phyloP scores from a whole-genome alignment of 1,284 basidiomycete genomes.

The Butyriboletus appendiculatus region DNA sequence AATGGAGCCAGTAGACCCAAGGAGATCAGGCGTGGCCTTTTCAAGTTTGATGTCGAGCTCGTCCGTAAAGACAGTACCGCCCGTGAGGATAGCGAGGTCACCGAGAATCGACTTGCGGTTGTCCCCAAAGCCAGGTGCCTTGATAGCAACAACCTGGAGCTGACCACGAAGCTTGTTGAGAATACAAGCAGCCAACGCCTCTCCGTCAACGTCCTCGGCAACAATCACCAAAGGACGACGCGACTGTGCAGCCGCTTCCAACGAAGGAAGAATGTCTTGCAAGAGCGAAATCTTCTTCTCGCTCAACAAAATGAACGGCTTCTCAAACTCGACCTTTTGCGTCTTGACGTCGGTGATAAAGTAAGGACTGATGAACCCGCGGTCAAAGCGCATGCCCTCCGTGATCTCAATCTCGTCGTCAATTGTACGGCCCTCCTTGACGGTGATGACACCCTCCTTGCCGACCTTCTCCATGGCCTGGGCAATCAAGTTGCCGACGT shows the following conservation, averaged over 20 bases:
- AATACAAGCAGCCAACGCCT: constrained; percentile 96
- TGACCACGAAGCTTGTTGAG: constrained; percentile 99
- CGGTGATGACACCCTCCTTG: constrained; percentile 99
- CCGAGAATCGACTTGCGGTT: constrained; percentile 98
- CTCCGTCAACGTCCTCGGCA: constrained; percentile 97
- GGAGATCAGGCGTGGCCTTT: constrained; percentile 84
- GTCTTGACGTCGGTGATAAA: constrained; percentile 99
- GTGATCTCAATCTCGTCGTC: constrained; percentile 99
- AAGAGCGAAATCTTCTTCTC: constrained; percentile 98
- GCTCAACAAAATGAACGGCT: constrained; percentile 89
- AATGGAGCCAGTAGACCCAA: constrained; percentile 90
- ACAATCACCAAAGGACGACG: constrained; percentile 95
- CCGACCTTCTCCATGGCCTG: constrained; percentile 99
- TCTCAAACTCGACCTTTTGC: constrained; percentile 97
- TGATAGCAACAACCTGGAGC: constrained; percentile 90
- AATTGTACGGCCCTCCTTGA: constrained; percentile 97
- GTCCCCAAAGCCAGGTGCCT: constrained; percentile 98
- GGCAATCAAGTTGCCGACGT: constrained; percentile 96
- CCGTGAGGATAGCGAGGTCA: constrained; percentile 95
- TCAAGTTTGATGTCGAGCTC: constrained; percentile 99
- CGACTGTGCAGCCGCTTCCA: constrained; percentile 90
- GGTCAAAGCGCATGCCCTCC: constrained; percentile 99
- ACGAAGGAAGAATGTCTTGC: constrained; percentile 93
- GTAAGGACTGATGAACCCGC: constrained; percentile 98
- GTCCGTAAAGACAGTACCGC: constrained; percentile 97